Evolutionary conservation across 352 stramenopile genomes (phyloP), one percentile per base, ranked within the genome.

Genomic region (Globisporangium camurandrum): DNA sequence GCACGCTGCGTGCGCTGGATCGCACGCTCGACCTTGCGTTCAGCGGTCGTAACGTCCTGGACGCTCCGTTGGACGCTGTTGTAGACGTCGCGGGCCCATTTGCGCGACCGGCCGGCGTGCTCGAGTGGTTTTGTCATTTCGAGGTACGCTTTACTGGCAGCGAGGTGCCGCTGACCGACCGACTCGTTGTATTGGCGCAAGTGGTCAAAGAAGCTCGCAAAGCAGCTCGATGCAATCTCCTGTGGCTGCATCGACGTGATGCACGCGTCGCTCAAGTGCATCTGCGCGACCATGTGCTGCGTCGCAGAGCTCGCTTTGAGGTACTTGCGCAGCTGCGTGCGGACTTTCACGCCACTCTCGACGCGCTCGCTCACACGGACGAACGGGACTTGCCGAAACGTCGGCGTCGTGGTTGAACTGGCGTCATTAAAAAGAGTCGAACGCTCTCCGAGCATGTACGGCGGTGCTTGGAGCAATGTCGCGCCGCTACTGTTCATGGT

Each of bases 261-360:
- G 60, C 76, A 88, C 30, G 78, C 76, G 61, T 90, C 78, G 46
- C 72, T 88, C 34, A 93, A 59, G 54, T 88, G 81, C 48, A 81
- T 83, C 57, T 90, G 76, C 48, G 79, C 77, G 34, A 89, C 79
- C 56, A 88, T 76, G 36, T 86, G 73, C 69, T 93, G 79, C 53
- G 82, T 87, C 24, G 64, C 62, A 2, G 77, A 83, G 51, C 68
- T 81, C 42, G 79, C 73, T 54, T 87, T 87, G 19, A 93, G 63
- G 61, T 93, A 93, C 63, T 90, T 90, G 59, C 76, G 65, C 33
- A 93, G 59, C 54, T 93, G 76, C 57, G 89, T 86, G 60, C 82
- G 79, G 24, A 90, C 79, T 48, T 84, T 84, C 40, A 88, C 68
- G 48, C 82, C 82, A 54, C 71, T 88, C 56, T 90, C 82, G 31